Evolutionary conservation across 208 protist genomes (phyloP).

Genomic region (Trypanosoma conorhini): DNA sequence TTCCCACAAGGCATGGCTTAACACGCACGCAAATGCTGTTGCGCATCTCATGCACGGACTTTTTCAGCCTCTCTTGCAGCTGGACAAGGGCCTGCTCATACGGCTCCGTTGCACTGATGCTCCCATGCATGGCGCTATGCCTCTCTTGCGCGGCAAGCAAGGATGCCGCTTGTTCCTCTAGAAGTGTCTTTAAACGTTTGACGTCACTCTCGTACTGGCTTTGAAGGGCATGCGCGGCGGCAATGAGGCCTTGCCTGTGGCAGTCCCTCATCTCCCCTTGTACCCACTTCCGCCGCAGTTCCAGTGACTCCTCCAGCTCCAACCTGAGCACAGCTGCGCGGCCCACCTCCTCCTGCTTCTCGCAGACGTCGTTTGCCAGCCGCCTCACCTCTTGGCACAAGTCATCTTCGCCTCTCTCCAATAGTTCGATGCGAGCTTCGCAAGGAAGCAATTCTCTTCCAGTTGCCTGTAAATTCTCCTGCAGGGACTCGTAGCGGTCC

Average conservation of each 20-base stretch:
- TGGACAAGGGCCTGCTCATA: constrained; percentile 26
- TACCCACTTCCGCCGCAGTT: constrained; percentile 12
- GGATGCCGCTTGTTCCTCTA: constrained; percentile 15
- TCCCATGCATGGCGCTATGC: constrained; percentile 29
- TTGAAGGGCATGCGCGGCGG: not conserved
- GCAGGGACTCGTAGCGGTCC: constrained; percentile 13
- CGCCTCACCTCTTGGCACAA: constrained; percentile 35
- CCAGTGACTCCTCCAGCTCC: not conserved
- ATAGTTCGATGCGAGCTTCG: constrained; percentile 18
- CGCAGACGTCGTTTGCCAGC: constrained; percentile 23
- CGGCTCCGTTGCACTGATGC: constrained; percentile 4
- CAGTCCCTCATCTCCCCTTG: constrained; percentile 7
- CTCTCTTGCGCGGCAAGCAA: constrained; percentile 21
- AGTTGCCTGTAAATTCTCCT: constrained; percentile 22
- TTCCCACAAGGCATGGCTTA: constrained; percentile 39
- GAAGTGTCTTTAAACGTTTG: constrained; percentile 6
- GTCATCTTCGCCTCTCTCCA: constrained; percentile 36
- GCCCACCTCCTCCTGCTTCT: constrained; percentile 19
- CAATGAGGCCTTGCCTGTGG: not conserved
- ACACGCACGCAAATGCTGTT: constrained; percentile 34
- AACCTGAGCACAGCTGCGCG: not conserved
- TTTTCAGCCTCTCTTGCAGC: constrained; percentile 32
- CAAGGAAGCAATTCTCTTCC: not conserved
- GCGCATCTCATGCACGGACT: constrained; percentile 33
- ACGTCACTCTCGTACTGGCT: constrained; percentile 19